These are phyloP conservation scores for Cerioporus squamosus DNA, from an alignment of 1,284 basidiomycete genomes.

Conservation along the genomic window DNA sequence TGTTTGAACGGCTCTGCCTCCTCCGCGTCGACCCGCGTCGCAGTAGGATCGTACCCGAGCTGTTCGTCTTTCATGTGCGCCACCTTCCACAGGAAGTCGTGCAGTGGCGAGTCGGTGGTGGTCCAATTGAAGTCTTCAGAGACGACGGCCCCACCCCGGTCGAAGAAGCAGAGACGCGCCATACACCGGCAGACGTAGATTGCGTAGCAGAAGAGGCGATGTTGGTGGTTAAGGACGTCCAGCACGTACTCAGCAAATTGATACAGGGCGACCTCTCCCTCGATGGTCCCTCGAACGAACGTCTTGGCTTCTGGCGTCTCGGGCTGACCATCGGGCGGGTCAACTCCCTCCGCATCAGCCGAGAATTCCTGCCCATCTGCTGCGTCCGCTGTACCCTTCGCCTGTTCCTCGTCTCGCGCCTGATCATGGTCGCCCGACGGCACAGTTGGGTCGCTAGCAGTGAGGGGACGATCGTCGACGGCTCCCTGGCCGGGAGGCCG, in stretches of 20 bases:
- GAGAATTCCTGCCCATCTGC: too few species aligned
- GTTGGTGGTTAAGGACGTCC: neutral
- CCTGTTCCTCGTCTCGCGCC: too few species aligned
- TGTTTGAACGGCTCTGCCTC: neutral
- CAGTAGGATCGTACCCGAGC: conserved; percentile 7
- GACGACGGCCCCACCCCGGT: neutral
- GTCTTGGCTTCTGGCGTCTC: too few species aligned
- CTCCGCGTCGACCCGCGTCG: too few species aligned
- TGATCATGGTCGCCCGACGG: too few species aligned
- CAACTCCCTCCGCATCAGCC: too few species aligned
- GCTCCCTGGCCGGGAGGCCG: too few species aligned
- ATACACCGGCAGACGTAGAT: neutral
- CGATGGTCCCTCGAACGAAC: too few species aligned
- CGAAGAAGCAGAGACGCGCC: neutral
- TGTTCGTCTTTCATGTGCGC: conserved; percentile 2
- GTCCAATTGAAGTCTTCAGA: neutral
- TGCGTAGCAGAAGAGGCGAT: neutral
- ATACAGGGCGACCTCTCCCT: neutral
- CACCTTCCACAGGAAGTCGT: conserved; percentile 1
- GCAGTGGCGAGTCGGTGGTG: neutral
- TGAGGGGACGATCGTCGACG: too few species aligned
- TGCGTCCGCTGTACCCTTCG: too few species aligned
- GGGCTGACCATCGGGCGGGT: too few species aligned
- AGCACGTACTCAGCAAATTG: neutral
- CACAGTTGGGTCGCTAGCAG: too few species aligned